Conservation (phyloP, 129 eudicot genomes). For the Flaveria sonorensis region DNA sequence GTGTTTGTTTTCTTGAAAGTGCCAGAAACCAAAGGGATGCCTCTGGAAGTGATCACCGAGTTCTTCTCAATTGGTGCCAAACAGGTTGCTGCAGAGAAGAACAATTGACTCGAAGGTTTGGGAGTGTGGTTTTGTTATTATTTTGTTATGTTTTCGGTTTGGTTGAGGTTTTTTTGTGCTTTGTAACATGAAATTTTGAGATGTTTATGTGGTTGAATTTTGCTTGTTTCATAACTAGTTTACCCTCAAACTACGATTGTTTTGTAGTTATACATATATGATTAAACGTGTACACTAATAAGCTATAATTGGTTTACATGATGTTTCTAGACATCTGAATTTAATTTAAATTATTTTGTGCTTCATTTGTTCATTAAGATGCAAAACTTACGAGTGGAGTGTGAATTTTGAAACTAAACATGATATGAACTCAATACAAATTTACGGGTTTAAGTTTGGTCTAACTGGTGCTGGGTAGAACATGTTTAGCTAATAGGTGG, state of each 20-base stretch:
- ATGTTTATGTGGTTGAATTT: background rate
- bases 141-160: conserved; percentile 12
- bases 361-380: too few species aligned
- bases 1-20: conserved; percentile 80
- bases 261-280: background rate
- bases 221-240: conserved; percentile 9
- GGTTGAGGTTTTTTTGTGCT: conserved; percentile 26
- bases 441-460: too few species aligned
- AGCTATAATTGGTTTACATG: background rate
- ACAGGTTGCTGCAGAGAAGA: conserved; percentile 43
- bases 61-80: conserved; percentile 88
- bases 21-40: conserved; percentile 97
- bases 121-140: conserved; percentile 12
- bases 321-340: too few species aligned
- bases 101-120: conserved; percentile 26
- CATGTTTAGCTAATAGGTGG: too few species aligned
- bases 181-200: conserved; percentile 24
- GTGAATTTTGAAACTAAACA: too few species aligned
- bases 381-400: too few species aligned
- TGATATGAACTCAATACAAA: too few species aligned
- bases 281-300: background rate
- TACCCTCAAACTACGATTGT: background rate
- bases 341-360: too few species aligned
- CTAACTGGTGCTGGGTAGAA: too few species aligned
- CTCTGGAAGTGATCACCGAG: conserved; percentile 85